Evolutionary conservation across 208 protist species (phyloP).

Genomic region (Wallacemonas sp.): DNA sequence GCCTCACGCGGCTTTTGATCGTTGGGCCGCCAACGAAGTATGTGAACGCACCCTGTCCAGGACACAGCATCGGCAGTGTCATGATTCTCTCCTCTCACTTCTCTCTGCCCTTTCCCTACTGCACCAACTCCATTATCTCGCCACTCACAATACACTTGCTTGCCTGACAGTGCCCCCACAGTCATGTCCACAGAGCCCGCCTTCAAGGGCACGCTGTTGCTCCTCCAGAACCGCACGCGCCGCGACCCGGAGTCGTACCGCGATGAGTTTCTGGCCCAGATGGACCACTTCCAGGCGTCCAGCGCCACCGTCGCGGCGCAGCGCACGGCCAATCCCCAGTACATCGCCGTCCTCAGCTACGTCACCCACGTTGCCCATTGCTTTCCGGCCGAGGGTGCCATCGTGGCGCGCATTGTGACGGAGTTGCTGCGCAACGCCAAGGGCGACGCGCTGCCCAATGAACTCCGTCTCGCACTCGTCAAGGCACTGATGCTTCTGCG

Average conservation of each 20-base stretch:
- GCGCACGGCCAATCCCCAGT: slow-evolving; percentile 82
- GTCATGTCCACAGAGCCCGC: slow-evolving; percentile 62
- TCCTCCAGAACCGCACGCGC: slow-evolving; percentile 96
- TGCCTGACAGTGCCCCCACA: neutral
- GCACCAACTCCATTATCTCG: too few relatives aligned
- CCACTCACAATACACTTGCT: too few relatives aligned
- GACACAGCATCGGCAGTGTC: too few relatives aligned
- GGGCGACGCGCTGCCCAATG: slow-evolving; percentile 70
- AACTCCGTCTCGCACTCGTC: slow-evolving; percentile 86
- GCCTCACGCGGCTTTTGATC: too few relatives aligned
- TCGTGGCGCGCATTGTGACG: slow-evolving; percentile 82
- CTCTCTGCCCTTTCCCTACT: too few relatives aligned
- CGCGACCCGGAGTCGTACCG: slow-evolving; percentile 95
- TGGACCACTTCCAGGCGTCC: slow-evolving; percentile 93
- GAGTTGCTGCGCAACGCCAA: slow-evolving; percentile 86
- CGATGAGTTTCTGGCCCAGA: slow-evolving; percentile 95
- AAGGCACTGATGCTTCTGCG: slow-evolving; percentile 95
- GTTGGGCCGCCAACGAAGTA: too few relatives aligned
- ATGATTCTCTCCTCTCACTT: too few relatives aligned
- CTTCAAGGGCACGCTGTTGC: slow-evolving; percentile 90
- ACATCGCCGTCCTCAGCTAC: slow-evolving; percentile 82
- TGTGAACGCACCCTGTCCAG: too few relatives aligned
- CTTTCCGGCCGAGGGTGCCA: slow-evolving; percentile 86
- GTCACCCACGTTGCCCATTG: slow-evolving; percentile 89
- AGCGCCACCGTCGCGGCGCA: slow-evolving; percentile 91